Conservation (phyloP, 441 rosid species). For the Aleurites moluccanus region DNA sequence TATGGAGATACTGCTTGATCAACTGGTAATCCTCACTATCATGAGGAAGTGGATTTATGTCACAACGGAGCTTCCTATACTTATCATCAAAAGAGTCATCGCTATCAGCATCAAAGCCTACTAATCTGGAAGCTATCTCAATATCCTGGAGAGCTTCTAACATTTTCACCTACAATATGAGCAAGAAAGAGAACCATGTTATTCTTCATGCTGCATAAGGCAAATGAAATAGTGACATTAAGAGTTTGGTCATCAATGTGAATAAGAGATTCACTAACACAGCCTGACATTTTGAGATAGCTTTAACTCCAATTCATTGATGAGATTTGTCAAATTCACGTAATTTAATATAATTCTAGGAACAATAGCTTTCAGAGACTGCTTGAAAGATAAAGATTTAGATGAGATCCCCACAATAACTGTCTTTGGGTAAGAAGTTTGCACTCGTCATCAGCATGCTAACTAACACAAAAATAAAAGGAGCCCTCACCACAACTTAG, state of each 20-base stretch:
- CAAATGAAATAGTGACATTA: neutral
- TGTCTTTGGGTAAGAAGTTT: conserved; percentile 2
- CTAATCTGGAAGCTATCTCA: conserved; percentile 97
- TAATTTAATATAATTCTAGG: neutral
- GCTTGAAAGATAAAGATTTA: neutral
- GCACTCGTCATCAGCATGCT: neutral
- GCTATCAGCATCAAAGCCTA: conserved; percentile 82
- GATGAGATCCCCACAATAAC: neutral
- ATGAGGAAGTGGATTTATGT: conserved; percentile 71
- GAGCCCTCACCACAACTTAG: neutral
- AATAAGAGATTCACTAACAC: neutral
- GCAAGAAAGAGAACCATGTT: conserved; percentile 22
- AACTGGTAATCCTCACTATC: conserved; percentile 76
- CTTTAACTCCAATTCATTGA: neutral
- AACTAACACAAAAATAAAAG: neutral
- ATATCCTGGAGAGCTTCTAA: conserved; percentile 97
- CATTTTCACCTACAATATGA: conserved; percentile 80
- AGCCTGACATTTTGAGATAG: neutral
- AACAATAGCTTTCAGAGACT: neutral
- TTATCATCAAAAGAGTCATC: conserved; percentile 84
- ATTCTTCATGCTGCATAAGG: neutral
- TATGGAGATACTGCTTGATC: conserved; percentile 75
- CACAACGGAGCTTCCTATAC: conserved; percentile 70
- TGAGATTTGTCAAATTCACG: conserved; percentile 1
- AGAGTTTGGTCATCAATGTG: neutral